phyloP scores from a whole-genome alignment of 2,329 filamentous ascomycete genomes.

The Intubia oerlemansii region DNA sequence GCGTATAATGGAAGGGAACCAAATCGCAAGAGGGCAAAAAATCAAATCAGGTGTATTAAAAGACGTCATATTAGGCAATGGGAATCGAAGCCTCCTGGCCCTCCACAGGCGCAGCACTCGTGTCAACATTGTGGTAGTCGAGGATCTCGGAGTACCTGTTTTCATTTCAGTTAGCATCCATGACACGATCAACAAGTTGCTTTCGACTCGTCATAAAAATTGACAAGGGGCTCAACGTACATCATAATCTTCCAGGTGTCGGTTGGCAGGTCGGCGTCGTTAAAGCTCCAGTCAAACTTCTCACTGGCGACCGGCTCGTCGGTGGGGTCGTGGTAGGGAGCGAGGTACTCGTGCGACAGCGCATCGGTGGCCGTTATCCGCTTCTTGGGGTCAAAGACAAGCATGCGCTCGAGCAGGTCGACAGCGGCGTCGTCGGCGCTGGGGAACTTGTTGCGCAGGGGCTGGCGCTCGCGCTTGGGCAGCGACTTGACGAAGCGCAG shows the following conservation, averaged over 20 bases:
- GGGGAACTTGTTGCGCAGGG: conserved; percentile 75
- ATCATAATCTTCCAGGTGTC: conserved; percentile 99
- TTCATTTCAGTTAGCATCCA: not conserved
- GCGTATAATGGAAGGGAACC: too few species aligned
- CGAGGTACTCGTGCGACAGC: conserved; percentile 78
- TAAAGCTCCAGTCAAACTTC: conserved; percentile 99
- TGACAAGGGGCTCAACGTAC: conserved; percentile 30
- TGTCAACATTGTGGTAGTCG: conserved; percentile 89
- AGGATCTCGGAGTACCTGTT: conserved; percentile 59
- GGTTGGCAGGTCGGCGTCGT: conserved; percentile 88
- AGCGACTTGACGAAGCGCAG: conserved; percentile 93
- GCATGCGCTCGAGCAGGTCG: conserved; percentile 86
- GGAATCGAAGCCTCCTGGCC: too few species aligned
- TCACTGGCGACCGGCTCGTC: conserved; percentile 91
- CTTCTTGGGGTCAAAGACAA: conserved; percentile 97
- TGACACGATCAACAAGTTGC: too few species aligned
- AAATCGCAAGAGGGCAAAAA: too few species aligned
- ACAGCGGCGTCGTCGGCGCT: conserved; percentile 76
- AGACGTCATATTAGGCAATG: too few species aligned
- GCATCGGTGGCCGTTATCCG: conserved; percentile 73
- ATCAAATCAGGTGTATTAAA: too few species aligned
- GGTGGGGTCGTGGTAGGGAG: conserved; percentile 90
- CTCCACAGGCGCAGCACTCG: conserved; percentile 17
- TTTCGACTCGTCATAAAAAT: too few species aligned
- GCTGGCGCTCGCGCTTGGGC: conserved; percentile 81